Evolutionary conservation across 352 stramenopile genomes (phyloP).

Genomic region (Phytophthora kernoviae): DNA sequence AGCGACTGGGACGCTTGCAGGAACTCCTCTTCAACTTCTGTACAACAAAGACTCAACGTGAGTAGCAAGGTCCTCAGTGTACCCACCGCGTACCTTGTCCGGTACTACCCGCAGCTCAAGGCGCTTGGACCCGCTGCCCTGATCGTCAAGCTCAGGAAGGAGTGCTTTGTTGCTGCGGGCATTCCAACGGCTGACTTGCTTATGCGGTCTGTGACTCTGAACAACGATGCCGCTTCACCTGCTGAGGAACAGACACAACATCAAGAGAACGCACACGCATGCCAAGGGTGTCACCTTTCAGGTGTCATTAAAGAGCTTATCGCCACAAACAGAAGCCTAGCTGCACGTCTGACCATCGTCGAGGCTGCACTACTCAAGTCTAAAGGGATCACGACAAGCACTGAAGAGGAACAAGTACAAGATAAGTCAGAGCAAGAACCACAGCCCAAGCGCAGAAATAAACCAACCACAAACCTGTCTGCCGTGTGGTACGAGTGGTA

Average conservation of each 20-base stretch:
- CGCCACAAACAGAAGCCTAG: too few relatives aligned
- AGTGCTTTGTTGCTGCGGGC: not conserved
- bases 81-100: too few relatives aligned
- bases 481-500: too few relatives aligned
- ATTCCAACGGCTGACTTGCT: not conserved
- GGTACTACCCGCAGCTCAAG: too few relatives aligned
- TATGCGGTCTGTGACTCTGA: conserved; percentile 1
- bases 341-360: too few relatives aligned
- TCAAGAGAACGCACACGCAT: not conserved
- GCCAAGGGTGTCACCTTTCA: conserved; percentile 1
- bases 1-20: not conserved
- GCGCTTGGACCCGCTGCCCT: too few relatives aligned
- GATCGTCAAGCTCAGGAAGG: conserved; percentile 5
- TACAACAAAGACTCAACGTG: not conserved
- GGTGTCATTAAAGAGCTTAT: conserved; percentile 19
- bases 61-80: too few relatives aligned
- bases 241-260: not conserved
- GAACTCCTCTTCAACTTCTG: conserved; percentile 9
- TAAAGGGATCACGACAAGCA: too few relatives aligned
- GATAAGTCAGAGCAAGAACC: conserved; percentile 4
- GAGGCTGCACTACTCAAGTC: too few relatives aligned
- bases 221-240: not conserved
- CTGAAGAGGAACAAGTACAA: conserved; percentile 1
- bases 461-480: conserved; percentile 2
- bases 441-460: conserved; percentile 12